Percentiles rank a stretch among this genome's conserved stretches.
Conservation (phyloP, 169 alveolate species). For the Plasmodium fragile region DNA sequence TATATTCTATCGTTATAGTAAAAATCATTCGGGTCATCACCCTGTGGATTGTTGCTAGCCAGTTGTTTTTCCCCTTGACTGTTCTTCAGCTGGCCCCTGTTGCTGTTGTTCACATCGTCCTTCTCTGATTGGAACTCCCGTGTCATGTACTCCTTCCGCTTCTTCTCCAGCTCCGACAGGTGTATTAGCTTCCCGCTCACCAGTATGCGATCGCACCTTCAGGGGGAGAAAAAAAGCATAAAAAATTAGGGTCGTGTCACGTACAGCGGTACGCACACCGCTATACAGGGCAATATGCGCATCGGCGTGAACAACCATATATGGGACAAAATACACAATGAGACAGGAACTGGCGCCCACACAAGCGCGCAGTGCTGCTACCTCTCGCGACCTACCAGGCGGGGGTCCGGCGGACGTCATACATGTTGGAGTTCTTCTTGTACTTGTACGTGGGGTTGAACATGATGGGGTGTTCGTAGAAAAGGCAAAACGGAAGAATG, state of each 20-base stretch:
- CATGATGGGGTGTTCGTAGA: constrained; percentile 49
- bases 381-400: constrained; percentile 33
- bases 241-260: background rate
- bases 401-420: constrained; percentile 69
- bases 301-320: background rate
- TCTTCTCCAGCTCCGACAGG: constrained; percentile 71
- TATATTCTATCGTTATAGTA: constrained; percentile 74
- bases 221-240: background rate
- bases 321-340: background rate
- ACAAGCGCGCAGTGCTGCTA: background rate
- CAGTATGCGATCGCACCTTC: constrained; percentile 66
- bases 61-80: background rate
- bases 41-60: background rate
- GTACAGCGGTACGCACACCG: background rate
- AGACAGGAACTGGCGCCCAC: background rate
- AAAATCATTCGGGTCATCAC: constrained; percentile 18
- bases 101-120: background rate
- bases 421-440: constrained; percentile 68
- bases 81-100: background rate
- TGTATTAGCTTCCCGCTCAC: constrained; percentile 72
- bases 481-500: constrained; percentile 66
- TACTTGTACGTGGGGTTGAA: constrained; percentile 75
- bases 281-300: background rate
- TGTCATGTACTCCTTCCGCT: constrained; percentile 6
- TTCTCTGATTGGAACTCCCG: background rate